Conservation (phyloP, 1,139 yeast species). For the Diutina rugosa region DNA sequence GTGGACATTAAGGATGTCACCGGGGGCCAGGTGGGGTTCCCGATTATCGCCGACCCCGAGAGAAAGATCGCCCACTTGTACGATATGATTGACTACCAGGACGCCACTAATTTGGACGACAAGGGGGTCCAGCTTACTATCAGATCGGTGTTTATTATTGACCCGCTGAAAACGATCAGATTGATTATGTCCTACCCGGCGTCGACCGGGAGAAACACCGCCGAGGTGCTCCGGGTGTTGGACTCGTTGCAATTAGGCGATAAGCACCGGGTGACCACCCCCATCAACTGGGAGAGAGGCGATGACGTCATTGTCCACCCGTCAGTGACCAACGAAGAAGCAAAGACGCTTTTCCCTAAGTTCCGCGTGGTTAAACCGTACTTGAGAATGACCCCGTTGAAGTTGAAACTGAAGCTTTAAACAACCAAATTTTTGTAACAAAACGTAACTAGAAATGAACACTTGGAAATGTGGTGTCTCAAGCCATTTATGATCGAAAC, state of each 20-base stretch:
- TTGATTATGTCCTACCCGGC: constrained; percentile 72
- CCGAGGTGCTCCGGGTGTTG: constrained; percentile 70
- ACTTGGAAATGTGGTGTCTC: no score
- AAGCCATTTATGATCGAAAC: no score
- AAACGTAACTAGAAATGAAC: no score
- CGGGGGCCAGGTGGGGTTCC: constrained; percentile 54
- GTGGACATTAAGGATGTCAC: constrained; percentile 73
- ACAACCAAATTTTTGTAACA: no score
- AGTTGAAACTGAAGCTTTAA: not conserved
- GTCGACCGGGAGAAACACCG: constrained; percentile 79
- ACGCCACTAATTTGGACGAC: constrained; percentile 44
- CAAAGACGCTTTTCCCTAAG: constrained; percentile 60
- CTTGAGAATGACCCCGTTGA: constrained; percentile 18
- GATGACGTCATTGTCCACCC: constrained; percentile 81
- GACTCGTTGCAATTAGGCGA: constrained; percentile 75
- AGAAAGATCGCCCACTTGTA: constrained; percentile 56
- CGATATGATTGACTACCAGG: constrained; percentile 71
- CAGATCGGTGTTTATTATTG: constrained; percentile 74
- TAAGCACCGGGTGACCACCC: constrained; percentile 61
- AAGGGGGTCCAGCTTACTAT: constrained; percentile 57
- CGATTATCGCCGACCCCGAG: constrained; percentile 67
- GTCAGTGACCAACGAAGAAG: constrained; percentile 56
- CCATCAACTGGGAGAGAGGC: constrained; percentile 72
- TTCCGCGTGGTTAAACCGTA: constrained; percentile 71
- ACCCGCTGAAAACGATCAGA: constrained; percentile 64